A percentile compares a stretch with the other conserved stretches of the same genome.
Conservation (phyloP, 2,329 filamentous ascomycete genomes). For the Arthrobotrys megalospora region DNA sequence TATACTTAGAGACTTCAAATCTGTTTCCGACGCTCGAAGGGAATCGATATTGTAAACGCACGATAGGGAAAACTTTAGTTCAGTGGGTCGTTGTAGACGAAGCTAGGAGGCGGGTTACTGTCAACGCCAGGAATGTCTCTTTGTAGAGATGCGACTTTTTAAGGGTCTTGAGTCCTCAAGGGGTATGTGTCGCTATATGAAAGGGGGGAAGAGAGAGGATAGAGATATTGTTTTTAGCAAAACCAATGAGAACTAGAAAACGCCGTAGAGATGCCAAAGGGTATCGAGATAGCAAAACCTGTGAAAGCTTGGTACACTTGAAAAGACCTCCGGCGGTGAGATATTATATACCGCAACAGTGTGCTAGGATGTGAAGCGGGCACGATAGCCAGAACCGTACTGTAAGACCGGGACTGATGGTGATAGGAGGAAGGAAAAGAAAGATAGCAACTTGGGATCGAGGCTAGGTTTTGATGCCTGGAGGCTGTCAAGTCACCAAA, state of each 20-base stretch:
- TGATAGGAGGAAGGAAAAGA: neutral
- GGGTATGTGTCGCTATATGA: slow-evolving; percentile 52
- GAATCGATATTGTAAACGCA: slow-evolving; percentile 61
- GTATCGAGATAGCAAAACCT: slow-evolving; percentile 50
- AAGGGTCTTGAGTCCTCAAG: slow-evolving; percentile 18
- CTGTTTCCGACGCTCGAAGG: slow-evolving; percentile 58
- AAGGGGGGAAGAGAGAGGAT: slow-evolving; percentile 31
- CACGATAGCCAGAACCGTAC: slow-evolving; percentile 26
- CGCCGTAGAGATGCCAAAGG: slow-evolving; percentile 39
- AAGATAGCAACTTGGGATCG: neutral
- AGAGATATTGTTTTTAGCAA: slow-evolving; percentile 12
- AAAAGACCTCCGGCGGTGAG: slow-evolving; percentile 17
- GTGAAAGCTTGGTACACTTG: slow-evolving; percentile 33
- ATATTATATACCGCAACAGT: slow-evolving; percentile 46
- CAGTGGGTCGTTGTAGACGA: slow-evolving; percentile 27
- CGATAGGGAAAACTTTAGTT: slow-evolving; percentile 53
- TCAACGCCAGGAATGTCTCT: slow-evolving; percentile 34
- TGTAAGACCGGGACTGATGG: slow-evolving; percentile 39
- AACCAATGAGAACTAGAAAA: slow-evolving; percentile 35
- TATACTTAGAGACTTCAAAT: slow-evolving; percentile 51
- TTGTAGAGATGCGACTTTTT: slow-evolving; percentile 15
- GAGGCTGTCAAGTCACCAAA: slow-evolving; percentile 8
- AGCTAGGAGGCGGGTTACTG: slow-evolving; percentile 34
- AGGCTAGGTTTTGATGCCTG: slow-evolving; percentile 32
- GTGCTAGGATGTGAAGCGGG: slow-evolving; percentile 9